Percentiles rank a stretch among this genome's conserved stretches.
Evolutionary conservation across 2,329 filamentous ascomycete species (phyloP).

Genomic region (Apiospora saccharicola): DNA sequence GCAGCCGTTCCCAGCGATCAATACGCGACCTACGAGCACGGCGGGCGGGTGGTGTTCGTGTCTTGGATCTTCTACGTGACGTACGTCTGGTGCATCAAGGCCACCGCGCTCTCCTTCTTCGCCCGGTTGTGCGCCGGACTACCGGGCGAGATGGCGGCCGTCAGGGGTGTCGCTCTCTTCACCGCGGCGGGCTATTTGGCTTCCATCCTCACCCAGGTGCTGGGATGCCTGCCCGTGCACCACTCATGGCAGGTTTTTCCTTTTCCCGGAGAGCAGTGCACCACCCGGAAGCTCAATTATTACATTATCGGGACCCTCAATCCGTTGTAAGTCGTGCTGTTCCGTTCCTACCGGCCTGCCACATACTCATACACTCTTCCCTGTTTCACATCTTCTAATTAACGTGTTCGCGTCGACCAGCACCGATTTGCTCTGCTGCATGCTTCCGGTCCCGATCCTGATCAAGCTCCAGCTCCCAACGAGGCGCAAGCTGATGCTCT

Average conservation of each 20-base stretch:
- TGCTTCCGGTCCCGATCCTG: constrained; percentile 25
- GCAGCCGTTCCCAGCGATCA: neutral
- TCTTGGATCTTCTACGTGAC: constrained; percentile 25
- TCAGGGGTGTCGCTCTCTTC: constrained; percentile 19
- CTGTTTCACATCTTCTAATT: neutral
- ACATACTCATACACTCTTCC: neutral
- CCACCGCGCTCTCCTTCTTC: constrained; percentile 22
- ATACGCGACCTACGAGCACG: neutral
- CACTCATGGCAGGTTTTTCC: constrained; percentile 27
- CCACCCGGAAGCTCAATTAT: constrained; percentile 25
- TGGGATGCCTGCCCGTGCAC: constrained; percentile 25
- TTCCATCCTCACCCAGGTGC: constrained; percentile 17
- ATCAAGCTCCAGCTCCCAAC: constrained; percentile 22
- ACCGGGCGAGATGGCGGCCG: neutral
- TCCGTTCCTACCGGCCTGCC: neutral
- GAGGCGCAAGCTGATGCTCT: constrained; percentile 23
- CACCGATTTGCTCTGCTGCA: constrained; percentile 23
- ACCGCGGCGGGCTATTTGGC: constrained; percentile 13
- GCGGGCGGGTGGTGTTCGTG: constrained; percentile 20
- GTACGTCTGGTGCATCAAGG: constrained; percentile 26
- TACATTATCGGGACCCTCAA: constrained; percentile 25
- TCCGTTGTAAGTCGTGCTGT: constrained; percentile 4
- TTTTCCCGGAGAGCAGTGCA: constrained; percentile 27
- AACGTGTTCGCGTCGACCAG: neutral
- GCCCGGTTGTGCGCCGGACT: constrained; percentile 13